Conservation (phyloP, 1,139 yeast species). For the Blastobotrys arbuscula region DNA sequence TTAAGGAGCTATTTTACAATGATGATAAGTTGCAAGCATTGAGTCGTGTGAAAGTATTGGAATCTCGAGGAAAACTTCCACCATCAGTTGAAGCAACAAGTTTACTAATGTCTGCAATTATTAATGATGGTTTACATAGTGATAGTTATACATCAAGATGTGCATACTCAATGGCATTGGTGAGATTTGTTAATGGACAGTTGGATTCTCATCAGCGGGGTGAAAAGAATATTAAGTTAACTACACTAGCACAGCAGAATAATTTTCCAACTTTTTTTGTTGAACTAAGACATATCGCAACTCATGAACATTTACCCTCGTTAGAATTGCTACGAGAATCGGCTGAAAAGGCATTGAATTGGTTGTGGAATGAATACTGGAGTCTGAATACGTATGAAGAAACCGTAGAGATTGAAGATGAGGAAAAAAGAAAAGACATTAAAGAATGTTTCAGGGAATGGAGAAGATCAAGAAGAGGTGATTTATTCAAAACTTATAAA, state of each 20-base stretch:
- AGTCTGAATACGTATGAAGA: constrained; percentile 34
- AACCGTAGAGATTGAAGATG: constrained; percentile 23
- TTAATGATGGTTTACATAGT: constrained; percentile 41
- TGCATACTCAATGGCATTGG: constrained; percentile 69
- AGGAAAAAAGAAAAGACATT: constrained; percentile 22
- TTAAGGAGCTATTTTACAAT: constrained; percentile 49
- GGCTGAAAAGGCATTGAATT: constrained; percentile 55
- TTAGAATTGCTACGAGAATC: constrained; percentile 58
- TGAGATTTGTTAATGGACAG: constrained; percentile 86
- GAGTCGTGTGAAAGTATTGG: constrained; percentile 41
- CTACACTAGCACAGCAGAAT: constrained; percentile 61
- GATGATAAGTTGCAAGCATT: constrained; percentile 44
- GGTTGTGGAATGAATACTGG: constrained; percentile 84
- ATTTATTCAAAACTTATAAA: constrained; percentile 36
- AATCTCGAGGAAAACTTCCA: constrained; percentile 67
- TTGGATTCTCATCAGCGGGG: constrained; percentile 84
- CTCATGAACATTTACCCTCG: constrained; percentile 82
- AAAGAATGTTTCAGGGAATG: constrained; percentile 32
- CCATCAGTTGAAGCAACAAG: constrained; percentile 75
- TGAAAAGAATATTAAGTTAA: constrained; percentile 71
- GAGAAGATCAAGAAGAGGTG: constrained; percentile 44
- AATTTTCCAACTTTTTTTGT: constrained; percentile 80
- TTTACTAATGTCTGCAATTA: constrained; percentile 48
- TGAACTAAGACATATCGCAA: constrained; percentile 83
- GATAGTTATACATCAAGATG: constrained; percentile 37